Percentiles rank a stretch among this genome's conserved stretches.
Conservation (phyloP, 2,329 filamentous ascomycete species). For the Epichloe baconii region DNA sequence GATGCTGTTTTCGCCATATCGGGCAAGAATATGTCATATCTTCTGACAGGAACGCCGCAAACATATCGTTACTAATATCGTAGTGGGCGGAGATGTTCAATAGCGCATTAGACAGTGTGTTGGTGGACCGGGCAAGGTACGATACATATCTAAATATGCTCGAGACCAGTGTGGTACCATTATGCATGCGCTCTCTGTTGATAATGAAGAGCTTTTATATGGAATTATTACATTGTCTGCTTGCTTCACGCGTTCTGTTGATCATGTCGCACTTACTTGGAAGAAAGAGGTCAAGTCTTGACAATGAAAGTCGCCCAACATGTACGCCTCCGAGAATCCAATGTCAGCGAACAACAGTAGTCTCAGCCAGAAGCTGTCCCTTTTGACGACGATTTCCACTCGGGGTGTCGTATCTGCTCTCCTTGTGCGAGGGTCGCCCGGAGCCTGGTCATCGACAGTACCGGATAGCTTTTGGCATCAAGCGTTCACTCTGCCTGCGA, state of each 20-base stretch:
- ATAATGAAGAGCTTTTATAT: slow-evolving; percentile 49
- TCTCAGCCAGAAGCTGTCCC: slow-evolving; percentile 58
- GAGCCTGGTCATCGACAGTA: slow-evolving; percentile 22
- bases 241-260: background rate
- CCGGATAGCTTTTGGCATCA: slow-evolving; percentile 27
- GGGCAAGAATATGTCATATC: slow-evolving; percentile 69
- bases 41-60: slow-evolving; percentile 57
- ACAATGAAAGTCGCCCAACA: slow-evolving; percentile 58
- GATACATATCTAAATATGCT: slow-evolving; percentile 44
- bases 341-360: slow-evolving; percentile 59
- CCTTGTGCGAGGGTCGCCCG: slow-evolving; percentile 20
- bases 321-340: slow-evolving; percentile 62
- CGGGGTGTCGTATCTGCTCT: slow-evolving; percentile 24
- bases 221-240: background rate
- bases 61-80: slow-evolving; percentile 66
- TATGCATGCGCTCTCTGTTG: slow-evolving; percentile 50
- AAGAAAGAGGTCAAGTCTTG: slow-evolving; percentile 56
- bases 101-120: slow-evolving; percentile 43
- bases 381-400: slow-evolving; percentile 46
- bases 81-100: slow-evolving; percentile 62
- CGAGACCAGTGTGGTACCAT: slow-evolving; percentile 50
- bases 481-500: background rate
- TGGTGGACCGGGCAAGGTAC: slow-evolving; percentile 42
- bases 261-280: slow-evolving; percentile 30
- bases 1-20: slow-evolving; percentile 35